Percentiles rank a stretch among this genome's conserved stretches.
Evolutionary conservation across 2,329 filamentous ascomycete genomes (phyloP).

Genomic region (Mollisiaceae sp.): DNA sequence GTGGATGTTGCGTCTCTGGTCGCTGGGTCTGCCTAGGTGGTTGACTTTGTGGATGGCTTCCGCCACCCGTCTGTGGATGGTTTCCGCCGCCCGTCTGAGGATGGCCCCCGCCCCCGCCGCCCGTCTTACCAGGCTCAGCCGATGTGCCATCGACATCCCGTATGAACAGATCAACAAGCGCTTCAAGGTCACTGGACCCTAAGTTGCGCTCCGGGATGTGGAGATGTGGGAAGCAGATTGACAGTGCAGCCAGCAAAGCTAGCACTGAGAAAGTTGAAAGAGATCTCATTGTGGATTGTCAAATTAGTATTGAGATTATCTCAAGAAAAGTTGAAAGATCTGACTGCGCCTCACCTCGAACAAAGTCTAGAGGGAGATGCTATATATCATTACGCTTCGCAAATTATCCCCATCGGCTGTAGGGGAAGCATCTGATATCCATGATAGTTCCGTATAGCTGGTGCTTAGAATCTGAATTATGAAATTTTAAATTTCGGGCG

Average conservation of each 20-base stretch:
- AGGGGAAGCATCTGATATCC: background rate
- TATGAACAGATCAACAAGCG: background rate
- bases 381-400: background rate
- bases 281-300: background rate
- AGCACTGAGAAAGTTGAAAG: background rate
- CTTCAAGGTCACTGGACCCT: conserved; percentile 2
- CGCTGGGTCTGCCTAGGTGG: background rate
- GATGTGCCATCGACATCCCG: background rate
- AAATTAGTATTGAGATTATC: background rate
- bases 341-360: background rate
- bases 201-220: background rate
- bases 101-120: too few relatives aligned
- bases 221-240: background rate
- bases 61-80: background rate
- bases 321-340: background rate
- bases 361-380: background rate
- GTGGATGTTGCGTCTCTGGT: background rate
- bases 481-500: background rate
- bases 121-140: background rate
- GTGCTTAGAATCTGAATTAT: background rate
- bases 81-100: too few relatives aligned
- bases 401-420: background rate
- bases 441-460: background rate
- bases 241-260: background rate
- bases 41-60: background rate